Conservation (phyloP, 495 filamentous ascomycete species). For the Barbatosphaeria neglecta region DNA sequence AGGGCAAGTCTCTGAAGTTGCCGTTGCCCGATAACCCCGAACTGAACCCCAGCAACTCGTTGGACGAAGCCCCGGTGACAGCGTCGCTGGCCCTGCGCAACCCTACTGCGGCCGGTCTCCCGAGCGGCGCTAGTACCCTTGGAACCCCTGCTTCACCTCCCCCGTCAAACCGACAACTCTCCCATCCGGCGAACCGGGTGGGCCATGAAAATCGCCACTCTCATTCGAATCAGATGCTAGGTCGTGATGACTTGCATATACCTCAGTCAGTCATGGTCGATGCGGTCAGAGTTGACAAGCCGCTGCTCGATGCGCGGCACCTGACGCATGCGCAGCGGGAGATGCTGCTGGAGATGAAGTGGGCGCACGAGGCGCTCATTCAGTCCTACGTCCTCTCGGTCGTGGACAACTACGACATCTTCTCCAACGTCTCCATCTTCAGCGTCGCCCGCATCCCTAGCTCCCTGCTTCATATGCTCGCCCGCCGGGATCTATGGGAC, state of each 20-base stretch:
- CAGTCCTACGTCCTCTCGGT: slow-evolving; percentile 42
- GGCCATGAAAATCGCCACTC: too few relatives aligned
- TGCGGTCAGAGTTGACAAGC: not conserved
- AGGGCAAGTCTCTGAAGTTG: slow-evolving; percentile 3
- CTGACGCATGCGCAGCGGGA: slow-evolving; percentile 42
- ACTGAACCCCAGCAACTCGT: too few relatives aligned
- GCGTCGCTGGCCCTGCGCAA: too few relatives aligned
- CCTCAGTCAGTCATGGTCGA: too few relatives aligned
- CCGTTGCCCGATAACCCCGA: not conserved
- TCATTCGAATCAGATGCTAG: too few relatives aligned
- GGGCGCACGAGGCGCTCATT: slow-evolving; percentile 47
- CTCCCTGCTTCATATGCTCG: slow-evolving; percentile 30
- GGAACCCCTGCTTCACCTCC: too few relatives aligned
- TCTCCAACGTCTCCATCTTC: slow-evolving; percentile 29
- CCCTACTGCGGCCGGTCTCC: too few relatives aligned
- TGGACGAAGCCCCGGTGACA: not conserved
- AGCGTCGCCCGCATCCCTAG: slow-evolving; percentile 42
- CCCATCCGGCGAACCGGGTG: too few relatives aligned
- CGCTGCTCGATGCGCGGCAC: slow-evolving; percentile 25
- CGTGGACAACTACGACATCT: slow-evolving; percentile 32
- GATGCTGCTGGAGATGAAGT: slow-evolving; percentile 45
- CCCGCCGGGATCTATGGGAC: slow-evolving; percentile 39
- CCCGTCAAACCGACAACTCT: too few relatives aligned
- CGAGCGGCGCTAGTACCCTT: too few relatives aligned
- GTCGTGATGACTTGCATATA: too few relatives aligned